These are phyloP conservation scores for Protea cynaroides DNA, from an alignment of 164 flowering plant species.

Conservation along the genomic window DNA sequence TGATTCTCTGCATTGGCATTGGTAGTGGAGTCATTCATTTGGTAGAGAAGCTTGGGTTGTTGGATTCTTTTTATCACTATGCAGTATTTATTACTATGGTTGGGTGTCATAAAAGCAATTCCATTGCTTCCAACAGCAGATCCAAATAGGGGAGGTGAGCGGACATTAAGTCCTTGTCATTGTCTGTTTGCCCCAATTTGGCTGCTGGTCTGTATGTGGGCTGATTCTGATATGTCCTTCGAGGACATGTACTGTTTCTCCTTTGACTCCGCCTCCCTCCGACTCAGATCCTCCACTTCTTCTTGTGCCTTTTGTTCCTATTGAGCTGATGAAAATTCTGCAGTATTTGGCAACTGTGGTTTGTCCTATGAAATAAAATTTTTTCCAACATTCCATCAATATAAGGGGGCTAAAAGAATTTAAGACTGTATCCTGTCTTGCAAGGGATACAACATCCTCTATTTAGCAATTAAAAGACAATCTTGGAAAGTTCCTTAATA, in stretches of 20 bases:
- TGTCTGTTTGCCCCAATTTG: slow-evolving; percentile 11
- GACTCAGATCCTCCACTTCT: slow-evolving; percentile 32
- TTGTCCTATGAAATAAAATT: slow-evolving; percentile 35
- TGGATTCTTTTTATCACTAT: slow-evolving; percentile 11
- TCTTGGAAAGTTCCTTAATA: slow-evolving; percentile 44
- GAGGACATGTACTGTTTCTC: slow-evolving; percentile 43
- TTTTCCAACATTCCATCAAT: background rate
- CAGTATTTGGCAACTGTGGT: slow-evolving; percentile 23
- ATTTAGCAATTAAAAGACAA: slow-evolving; percentile 8
- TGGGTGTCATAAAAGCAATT: too few species aligned
- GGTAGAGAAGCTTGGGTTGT: slow-evolving; percentile 4
- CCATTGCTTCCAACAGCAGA: too few species aligned
- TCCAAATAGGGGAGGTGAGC: too few species aligned
- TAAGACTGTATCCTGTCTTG: too few species aligned
- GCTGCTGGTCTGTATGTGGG: slow-evolving; percentile 14
- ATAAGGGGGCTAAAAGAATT: background rate
- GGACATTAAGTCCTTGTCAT: slow-evolving; percentile 9
- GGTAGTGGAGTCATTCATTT: slow-evolving; percentile 4
- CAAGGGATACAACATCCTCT: background rate
- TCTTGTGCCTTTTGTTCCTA: slow-evolving; percentile 31
- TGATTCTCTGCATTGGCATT: slow-evolving; percentile 12
- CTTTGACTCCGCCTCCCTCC: slow-evolving; percentile 30
- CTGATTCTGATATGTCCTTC: slow-evolving; percentile 48
- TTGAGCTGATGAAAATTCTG: slow-evolving; percentile 24
- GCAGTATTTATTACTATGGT: slow-evolving; percentile 17